Base-by-base conservation (phyloP, 1,139 yeast genomes). In the Protomyces gravidus region DNA sequence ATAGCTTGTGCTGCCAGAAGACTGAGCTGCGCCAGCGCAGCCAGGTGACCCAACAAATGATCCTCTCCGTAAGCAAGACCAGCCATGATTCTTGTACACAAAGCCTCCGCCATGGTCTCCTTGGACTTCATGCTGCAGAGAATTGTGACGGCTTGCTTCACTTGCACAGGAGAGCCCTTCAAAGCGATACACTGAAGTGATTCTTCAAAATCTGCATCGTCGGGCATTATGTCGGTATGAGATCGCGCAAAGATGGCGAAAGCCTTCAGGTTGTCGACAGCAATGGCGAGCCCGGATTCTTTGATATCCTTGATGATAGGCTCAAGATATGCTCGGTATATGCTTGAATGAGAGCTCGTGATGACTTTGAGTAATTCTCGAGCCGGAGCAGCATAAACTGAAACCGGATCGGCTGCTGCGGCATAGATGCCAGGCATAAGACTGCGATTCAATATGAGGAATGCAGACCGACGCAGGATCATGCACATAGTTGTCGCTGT, bases 121-220 rank as follows among this genome's bases (percentile, higher is more conserved):
- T 65, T 65, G 45, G 77, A 76, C 49, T 74, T 73, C 1, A 75
- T 71, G 28, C 80, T 73, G 32, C 80, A 72, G n/a, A 87, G 67
- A 6, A 86, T 74, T 67, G 81, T 83, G 7, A 83, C 73, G 0
- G 90, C 79, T 68, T 84, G 86, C 67, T 79, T 82, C 0, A 92
- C 86, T 66, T 85, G 89, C 11, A 68, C 63, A 0, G 88, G 81
- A 0, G 80, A 71, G 0, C 94, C 94, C 1, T 68, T 66, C 0
- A 75, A 62, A 0, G 86, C 79, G 39, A 84, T 71, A 1, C 71
- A 69, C 52, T 75, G 73, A 45, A 76, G 65, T 4, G 75, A 69
- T 11, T 64, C 62, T 55, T 66, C 64, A 42, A 72, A 64, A 19
- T 50, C 63, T 2, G 61, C 59, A 13, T 67, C 65, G 2, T 68